A percentile compares a stretch with the other conserved stretches of the same genome.
phyloP scores from a whole-genome alignment of 768 basidiomycete genomes.

The Suillus weaverae region DNA sequence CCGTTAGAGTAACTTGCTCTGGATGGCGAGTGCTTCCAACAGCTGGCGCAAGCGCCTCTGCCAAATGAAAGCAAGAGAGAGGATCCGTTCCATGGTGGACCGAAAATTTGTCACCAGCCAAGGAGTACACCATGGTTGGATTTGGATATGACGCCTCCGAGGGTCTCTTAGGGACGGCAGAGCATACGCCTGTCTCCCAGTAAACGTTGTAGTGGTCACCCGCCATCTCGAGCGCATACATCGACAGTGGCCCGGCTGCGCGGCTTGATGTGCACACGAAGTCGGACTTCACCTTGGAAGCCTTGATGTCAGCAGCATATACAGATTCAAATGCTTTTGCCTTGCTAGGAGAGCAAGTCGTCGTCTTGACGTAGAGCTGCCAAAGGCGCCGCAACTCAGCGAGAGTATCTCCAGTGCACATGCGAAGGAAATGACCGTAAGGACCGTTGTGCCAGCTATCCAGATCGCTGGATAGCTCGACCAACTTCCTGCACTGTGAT shows the following conservation, averaged over 20 bases:
- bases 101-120: constrained; percentile 19
- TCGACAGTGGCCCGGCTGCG: constrained; percentile 28
- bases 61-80: constrained; percentile 32
- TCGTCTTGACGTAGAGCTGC: constrained; percentile 17
- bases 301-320: constrained; percentile 24
- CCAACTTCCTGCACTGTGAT: constrained; percentile 28
- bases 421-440: constrained; percentile 26
- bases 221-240: constrained; percentile 10
- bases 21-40: not conserved
- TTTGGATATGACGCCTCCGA: constrained; percentile 22
- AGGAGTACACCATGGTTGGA: constrained; percentile 31
- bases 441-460: constrained; percentile 29
- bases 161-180: constrained; percentile 21
- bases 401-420: constrained; percentile 26
- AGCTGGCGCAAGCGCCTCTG: constrained; percentile 23
- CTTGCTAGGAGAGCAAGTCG: constrained; percentile 13
- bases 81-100: constrained; percentile 33
- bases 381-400: constrained; percentile 23
- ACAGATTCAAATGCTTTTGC: constrained; percentile 16
- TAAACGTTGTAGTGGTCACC: constrained; percentile 24
- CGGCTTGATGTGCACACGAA: constrained; percentile 17
- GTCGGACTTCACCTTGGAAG: not conserved
- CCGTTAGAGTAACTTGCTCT: not conserved
- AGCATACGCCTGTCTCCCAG: constrained; percentile 26
- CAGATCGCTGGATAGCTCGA: constrained; percentile 14